These are phyloP conservation scores for Aspergillus asperescens DNA, from an alignment of 495 filamentous ascomycete species.

Conservation along the genomic window DNA sequence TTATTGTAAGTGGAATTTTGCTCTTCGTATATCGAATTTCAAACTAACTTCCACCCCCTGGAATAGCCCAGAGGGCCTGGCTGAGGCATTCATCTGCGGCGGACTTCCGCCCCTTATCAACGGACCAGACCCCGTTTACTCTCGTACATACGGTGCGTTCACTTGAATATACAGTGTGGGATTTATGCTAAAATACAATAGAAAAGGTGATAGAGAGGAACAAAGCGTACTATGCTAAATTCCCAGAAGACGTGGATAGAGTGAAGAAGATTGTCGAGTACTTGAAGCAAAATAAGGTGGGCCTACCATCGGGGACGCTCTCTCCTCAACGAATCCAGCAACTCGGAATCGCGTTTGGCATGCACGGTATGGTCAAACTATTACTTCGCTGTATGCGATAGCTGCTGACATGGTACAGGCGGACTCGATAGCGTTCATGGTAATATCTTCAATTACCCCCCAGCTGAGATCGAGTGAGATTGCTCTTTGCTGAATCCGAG, in stretches of 20 bases:
- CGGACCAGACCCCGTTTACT: conserved; percentile 70
- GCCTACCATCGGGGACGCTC: conserved; percentile 60
- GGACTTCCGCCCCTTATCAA: conserved; percentile 73
- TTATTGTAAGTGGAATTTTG: conserved; percentile 48
- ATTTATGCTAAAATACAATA: conserved; percentile 15
- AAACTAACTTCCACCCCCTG: not conserved
- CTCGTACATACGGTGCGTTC: conserved; percentile 54
- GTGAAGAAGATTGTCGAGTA: conserved; percentile 62
- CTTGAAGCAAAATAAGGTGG: conserved; percentile 52
- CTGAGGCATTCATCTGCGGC: conserved; percentile 77
- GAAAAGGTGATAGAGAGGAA: conserved; percentile 63
- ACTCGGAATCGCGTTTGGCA: conserved; percentile 70
- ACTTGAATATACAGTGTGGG: not conserved
- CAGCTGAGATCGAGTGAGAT: not conserved
- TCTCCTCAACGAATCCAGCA: conserved; percentile 67
- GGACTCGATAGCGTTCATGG: conserved; percentile 64
- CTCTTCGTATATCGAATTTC: not conserved
- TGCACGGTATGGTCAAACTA: conserved; percentile 61
- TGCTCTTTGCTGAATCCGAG: not conserved
- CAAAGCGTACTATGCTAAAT: conserved; percentile 75
- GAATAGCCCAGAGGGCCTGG: conserved; percentile 61
- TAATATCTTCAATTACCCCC: conserved; percentile 16
- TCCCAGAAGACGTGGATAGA: conserved; percentile 69
- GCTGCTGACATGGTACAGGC: conserved; percentile 34
- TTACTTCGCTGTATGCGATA: not conserved